Conservation (phyloP, 805 yeast species). For the Isabelozyma heimii region DNA sequence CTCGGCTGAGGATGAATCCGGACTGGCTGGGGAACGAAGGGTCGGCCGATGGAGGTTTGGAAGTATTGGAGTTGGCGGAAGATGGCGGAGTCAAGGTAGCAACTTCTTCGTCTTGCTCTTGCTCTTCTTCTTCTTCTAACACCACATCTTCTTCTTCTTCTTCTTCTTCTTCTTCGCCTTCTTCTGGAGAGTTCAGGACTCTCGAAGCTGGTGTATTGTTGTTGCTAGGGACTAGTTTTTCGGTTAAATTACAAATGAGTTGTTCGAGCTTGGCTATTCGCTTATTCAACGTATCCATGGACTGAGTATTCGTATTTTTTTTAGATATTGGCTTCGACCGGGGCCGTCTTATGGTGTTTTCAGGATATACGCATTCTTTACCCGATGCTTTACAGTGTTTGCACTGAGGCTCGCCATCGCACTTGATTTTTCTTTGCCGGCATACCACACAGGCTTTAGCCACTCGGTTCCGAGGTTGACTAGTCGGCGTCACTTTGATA, state of each 20-base stretch:
- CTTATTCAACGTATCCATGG: slow-evolving; percentile 13
- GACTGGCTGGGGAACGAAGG: background rate
- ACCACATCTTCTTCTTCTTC: too few relatives aligned
- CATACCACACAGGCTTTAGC: slow-evolving; percentile 57
- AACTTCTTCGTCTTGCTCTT: background rate
- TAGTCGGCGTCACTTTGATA: background rate
- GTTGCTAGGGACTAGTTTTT: slow-evolving; percentile 13
- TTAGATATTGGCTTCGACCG: background rate
- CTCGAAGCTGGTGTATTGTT: background rate
- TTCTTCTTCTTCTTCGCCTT: too few relatives aligned
- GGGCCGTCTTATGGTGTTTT: background rate
- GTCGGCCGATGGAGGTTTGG: background rate
- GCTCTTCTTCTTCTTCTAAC: too few relatives aligned
- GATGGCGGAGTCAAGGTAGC: background rate
- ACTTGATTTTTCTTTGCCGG: slow-evolving; percentile 51
- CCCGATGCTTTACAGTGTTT: slow-evolving; percentile 31
- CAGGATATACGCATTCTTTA: background rate
- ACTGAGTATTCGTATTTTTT: slow-evolving; percentile 3
- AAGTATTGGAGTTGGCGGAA: background rate
- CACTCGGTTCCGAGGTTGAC: slow-evolving; percentile 32
- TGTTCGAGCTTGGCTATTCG: slow-evolving; percentile 20
- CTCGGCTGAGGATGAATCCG: background rate
- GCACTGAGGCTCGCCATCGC: slow-evolving; percentile 54
- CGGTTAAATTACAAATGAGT: slow-evolving; percentile 14
- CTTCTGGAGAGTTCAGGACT: background rate